phyloP scores from a whole-genome alignment of 441 rosid genomes.

The Oxalis stricta region DNA sequence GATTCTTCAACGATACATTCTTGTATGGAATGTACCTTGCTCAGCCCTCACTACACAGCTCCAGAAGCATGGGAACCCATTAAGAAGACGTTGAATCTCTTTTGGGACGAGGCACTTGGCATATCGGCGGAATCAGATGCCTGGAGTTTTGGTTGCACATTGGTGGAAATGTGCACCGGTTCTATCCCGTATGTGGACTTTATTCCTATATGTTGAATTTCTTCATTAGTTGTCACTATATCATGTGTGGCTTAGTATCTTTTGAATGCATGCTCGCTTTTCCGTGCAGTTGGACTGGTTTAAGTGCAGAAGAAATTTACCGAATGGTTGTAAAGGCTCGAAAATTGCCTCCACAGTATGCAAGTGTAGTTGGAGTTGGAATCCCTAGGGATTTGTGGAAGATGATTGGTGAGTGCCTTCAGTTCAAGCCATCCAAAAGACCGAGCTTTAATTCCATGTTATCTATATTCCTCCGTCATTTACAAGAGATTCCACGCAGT shows the following conservation, averaged over 20 bases:
- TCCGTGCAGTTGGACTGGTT: constrained; percentile 82
- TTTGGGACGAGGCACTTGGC: constrained; percentile 95
- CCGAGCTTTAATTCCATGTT: constrained; percentile 90
- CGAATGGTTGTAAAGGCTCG: constrained; percentile 80
- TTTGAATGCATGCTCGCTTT: constrained; percentile 10
- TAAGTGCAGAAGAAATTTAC: constrained; percentile 86
- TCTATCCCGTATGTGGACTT: constrained; percentile 76
- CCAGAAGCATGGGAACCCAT: constrained; percentile 99
- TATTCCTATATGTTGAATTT: constrained; percentile 4
- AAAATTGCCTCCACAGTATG: constrained; percentile 91
- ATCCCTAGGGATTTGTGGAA: constrained; percentile 93
- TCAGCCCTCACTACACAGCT: constrained; percentile 87
- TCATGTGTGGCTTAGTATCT: constrained; percentile 1
- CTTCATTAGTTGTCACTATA: constrained; percentile 4
- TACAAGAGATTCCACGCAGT: constrained; percentile 88
- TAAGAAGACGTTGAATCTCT: constrained; percentile 70
- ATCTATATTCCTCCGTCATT: constrained; percentile 78
- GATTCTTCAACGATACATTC: constrained; percentile 66
- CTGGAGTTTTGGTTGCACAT: constrained; percentile 98
- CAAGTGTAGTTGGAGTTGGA: constrained; percentile 97
- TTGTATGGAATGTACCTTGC: constrained; percentile 80
- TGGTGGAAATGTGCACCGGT: constrained; percentile 99
- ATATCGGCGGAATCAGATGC: constrained; percentile 93
- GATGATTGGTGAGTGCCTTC: constrained; percentile 98
- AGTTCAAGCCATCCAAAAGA: constrained; percentile 81